Evolutionary conservation across 2,329 filamentous ascomycete genomes (phyloP), one percentile per base, ranked within the genome.

Genomic region (Venturia nashicola): DNA sequence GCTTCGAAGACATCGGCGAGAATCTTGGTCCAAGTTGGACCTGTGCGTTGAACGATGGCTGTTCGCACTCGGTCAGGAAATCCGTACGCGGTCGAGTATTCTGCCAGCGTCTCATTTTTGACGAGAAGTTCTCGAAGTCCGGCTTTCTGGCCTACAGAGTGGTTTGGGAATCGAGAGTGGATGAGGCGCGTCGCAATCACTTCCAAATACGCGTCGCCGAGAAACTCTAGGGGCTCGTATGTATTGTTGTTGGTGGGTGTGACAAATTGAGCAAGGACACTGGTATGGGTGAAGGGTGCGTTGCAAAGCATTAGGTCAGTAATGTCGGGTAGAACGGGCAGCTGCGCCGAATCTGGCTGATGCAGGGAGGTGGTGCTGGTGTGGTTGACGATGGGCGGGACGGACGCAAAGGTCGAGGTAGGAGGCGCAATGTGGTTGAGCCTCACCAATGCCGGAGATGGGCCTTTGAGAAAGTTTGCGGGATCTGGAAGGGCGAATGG

Each of bases 1-100:
- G 93, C 89, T 73, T 97, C 93, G 69, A 97, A 95, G 20, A 97
- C 82, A 71, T 97, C 93, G 9, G 87, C 92, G 64, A 89, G 80
- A 11, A 91, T 85, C 74, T 97, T 97, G 16, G 78, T 82, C 70
- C 62, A 76, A n/a, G 23, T 27, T 16, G 40, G 32, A n/a, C 60
- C 61, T 36, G 34, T 32, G 12, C 39, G 27, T 6, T 62, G n/a
- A 43, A 54, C 67, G 4, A 44, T 14, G 46, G 71, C 69, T 14
- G 68, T 67, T 36, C 79, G 79, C 8, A 89, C 82, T 40, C 81
- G 82, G 68, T 83, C 79, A 60, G 89, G 82, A 68, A 97, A 83
- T 0, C 82, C 83, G 72, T 96, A 97, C 2, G 80, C 77, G 2
- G 81, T 74, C 23, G 90, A 84, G 71, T 88, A 96, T 14, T 80